These are phyloP conservation scores for Malus asiatica DNA, from an alignment of 306 rosid species.

Conservation along the genomic window DNA sequence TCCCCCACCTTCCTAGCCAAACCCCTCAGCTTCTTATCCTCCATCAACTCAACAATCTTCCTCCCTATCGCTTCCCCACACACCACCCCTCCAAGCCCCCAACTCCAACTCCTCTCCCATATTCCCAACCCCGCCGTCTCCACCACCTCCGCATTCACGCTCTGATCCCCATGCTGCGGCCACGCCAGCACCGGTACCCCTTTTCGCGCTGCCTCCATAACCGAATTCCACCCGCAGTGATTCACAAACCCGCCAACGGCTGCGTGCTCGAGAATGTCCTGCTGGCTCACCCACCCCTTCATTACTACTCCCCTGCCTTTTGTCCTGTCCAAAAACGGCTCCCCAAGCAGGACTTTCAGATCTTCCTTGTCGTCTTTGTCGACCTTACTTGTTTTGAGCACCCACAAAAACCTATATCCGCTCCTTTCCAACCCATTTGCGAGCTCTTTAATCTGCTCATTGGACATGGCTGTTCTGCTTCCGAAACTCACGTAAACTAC, in stretches of 20 bases:
- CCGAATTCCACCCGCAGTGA: conserved; percentile 27
- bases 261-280: conserved; percentile 4
- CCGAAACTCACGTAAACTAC: conserved; percentile 21
- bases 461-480: conserved; percentile 18
- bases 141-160: conserved; percentile 12
- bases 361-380: conserved; percentile 18
- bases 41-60: conserved; percentile 10
- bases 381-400: conserved; percentile 2
- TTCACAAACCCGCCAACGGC: conserved; percentile 16
- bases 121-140: conserved; percentile 18
- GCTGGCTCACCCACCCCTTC: conserved; percentile 25
- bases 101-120: conserved; percentile 19
- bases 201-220: conserved; percentile 7
- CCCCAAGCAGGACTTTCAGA: conserved; percentile 6
- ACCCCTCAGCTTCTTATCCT: conserved; percentile 9
- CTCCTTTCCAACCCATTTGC: conserved; percentile 11
- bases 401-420: conserved; percentile 19
- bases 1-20: conserved; percentile 13
- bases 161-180: conserved; percentile 24
- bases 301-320: not conserved
- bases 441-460: conserved; percentile 9
- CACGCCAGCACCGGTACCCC: conserved; percentile 21
- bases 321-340: conserved; percentile 18
- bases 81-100: conserved; percentile 13
- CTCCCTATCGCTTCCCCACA: conserved; percentile 4